These are phyloP conservation scores for Syncephalastrum racemosum DNA, from an alignment of 371 early-diverging fungal genomes.

Conservation along the genomic window DNA sequence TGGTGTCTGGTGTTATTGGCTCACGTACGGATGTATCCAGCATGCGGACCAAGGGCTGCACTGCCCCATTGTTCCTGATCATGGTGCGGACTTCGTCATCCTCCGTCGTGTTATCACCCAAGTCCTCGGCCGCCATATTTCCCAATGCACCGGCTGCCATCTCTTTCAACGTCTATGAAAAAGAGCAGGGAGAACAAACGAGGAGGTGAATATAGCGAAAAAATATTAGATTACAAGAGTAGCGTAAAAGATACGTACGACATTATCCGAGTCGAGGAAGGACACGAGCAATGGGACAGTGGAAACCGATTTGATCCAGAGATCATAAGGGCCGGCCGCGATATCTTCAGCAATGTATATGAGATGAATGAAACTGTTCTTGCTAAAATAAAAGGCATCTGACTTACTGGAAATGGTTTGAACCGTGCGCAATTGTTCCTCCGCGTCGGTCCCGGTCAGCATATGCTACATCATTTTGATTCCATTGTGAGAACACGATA, in stretches of 20 bases:
- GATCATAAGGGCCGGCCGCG: constrained; percentile 59
- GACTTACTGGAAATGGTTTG: constrained; percentile 68
- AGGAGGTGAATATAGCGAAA: not conserved
- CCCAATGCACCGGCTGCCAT: constrained; percentile 55
- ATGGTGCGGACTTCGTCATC: constrained; percentile 57
- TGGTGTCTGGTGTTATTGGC: not conserved
- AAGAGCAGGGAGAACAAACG: too few relatives aligned
- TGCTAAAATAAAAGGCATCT: too few relatives aligned
- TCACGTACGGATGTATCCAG: constrained; percentile 44
- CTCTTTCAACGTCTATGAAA: constrained; percentile 28
- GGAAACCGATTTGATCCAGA: constrained; percentile 56
- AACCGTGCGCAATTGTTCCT: constrained; percentile 64
- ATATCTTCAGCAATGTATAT: constrained; percentile 42
- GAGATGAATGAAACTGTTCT: not conserved
- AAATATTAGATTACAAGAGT: not conserved
- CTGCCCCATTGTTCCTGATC: constrained; percentile 60
- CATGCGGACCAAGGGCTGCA: constrained; percentile 56
- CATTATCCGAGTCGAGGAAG: constrained; percentile 53
- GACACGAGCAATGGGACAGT: constrained; percentile 62
- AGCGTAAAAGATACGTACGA: constrained; percentile 22
- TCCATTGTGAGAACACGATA: not conserved
- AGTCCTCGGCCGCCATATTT: constrained; percentile 76
- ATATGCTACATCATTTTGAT: constrained; percentile 12
- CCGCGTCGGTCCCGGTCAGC: constrained; percentile 44
- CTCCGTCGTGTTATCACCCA: constrained; percentile 73